phyloP scores from a whole-genome alignment of 345 rosid species.

The Cochlearia excelsa region DNA sequence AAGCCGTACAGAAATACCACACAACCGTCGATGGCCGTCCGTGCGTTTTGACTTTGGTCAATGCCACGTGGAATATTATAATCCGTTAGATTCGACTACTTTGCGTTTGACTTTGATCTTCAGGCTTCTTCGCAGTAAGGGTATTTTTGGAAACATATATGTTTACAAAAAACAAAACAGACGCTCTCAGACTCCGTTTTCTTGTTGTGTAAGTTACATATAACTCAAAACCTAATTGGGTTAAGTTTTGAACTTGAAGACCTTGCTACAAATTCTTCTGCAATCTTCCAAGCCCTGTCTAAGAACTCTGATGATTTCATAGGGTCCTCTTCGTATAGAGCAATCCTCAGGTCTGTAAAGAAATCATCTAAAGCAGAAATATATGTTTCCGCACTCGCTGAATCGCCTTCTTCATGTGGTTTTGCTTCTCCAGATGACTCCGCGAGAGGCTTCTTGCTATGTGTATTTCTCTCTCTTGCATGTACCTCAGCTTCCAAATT shows the following conservation, averaged over 20 bases:
- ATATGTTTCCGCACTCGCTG: slow-evolving; percentile 31
- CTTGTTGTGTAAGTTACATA: no score
- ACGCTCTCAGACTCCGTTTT: no score
- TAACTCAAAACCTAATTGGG: not conserved
- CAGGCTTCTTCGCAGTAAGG: no score
- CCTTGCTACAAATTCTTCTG: slow-evolving; percentile 38
- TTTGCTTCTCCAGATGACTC: slow-evolving; percentile 26
- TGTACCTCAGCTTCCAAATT: slow-evolving; percentile 59
- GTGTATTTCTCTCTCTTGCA: slow-evolving; percentile 37
- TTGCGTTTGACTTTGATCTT: no score
- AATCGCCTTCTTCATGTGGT: slow-evolving; percentile 21
- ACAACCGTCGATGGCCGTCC: slow-evolving; percentile 3
- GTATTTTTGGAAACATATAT: no score
- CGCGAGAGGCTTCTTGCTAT: not conserved
- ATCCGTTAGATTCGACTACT: no score
- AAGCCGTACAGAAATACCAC: not conserved
- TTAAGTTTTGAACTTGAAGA: not conserved
- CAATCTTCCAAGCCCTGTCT: slow-evolving; percentile 48
- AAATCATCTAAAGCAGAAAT: slow-evolving; percentile 36
- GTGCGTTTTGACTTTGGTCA: slow-evolving; percentile 14
- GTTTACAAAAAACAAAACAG: no score
- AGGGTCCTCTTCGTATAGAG: slow-evolving; percentile 39
- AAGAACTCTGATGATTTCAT: slow-evolving; percentile 40
- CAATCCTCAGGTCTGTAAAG: slow-evolving; percentile 45
- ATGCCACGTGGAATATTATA: not conserved